Evolutionary conservation across 2,329 filamentous ascomycete genomes (phyloP).

Genomic region (Sporothrix curviconia): DNA sequence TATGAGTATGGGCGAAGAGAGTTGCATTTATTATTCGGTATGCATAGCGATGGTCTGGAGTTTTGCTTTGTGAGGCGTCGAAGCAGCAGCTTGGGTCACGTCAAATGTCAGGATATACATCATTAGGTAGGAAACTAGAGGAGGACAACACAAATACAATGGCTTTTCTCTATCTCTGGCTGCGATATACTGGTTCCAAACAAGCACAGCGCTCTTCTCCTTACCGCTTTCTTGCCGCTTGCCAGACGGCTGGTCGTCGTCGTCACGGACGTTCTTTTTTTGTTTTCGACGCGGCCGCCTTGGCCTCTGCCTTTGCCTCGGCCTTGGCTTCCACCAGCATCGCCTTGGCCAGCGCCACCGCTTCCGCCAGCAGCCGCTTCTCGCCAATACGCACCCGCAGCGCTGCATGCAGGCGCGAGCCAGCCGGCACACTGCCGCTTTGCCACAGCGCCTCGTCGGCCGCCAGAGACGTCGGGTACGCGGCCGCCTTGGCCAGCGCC

Average conservation of each 20-base stretch:
- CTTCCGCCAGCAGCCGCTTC: conserved; percentile 28
- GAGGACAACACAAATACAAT: not conserved
- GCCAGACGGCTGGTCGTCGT: conserved; percentile 6
- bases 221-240: conserved; percentile 14
- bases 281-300: conserved; percentile 7
- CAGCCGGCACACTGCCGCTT: not conserved
- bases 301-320: conserved; percentile 16
- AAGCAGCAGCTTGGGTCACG: not conserved
- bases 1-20: conserved; percentile 10
- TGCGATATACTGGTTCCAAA: not conserved
- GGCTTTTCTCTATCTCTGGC: not conserved
- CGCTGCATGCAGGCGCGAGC: conserved; percentile 23
- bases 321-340: conserved; percentile 16
- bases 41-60: too few relatives aligned
- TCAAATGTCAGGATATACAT: not conserved
- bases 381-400: conserved; percentile 31
- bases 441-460: conserved; percentile 22
- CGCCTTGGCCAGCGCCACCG: conserved; percentile 20
- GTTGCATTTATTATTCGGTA: too few relatives aligned
- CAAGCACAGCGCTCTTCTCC: too few relatives aligned
- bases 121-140: not conserved
- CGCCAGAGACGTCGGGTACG: conserved; percentile 27
- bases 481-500: conserved; percentile 22
- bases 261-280: not conserved
- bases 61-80: too few relatives aligned